These are phyloP conservation scores for Cordia subcordata DNA, from an alignment of 257 asterid genomes.

Conservation along the genomic window DNA sequence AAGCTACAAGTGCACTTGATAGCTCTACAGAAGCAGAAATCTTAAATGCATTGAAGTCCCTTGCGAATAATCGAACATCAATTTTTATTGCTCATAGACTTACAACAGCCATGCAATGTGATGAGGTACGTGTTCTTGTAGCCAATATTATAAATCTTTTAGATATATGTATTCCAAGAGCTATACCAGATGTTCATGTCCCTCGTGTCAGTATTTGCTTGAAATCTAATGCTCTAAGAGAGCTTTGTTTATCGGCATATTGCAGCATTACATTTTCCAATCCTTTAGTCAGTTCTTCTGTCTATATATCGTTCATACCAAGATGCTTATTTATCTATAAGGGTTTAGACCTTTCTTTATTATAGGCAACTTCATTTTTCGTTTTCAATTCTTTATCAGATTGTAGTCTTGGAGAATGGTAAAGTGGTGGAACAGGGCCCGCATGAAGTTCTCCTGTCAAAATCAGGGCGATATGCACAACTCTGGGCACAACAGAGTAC, in stretches of 20 bases:
- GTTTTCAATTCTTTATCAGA: conserved; percentile 36
- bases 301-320: no score
- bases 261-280: no score
- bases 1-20: conserved; percentile 99
- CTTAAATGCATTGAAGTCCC: conserved; percentile 69
- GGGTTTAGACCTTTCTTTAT: background rate
- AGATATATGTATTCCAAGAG: background rate
- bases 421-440: conserved; percentile 94
- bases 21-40: conserved; percentile 98
- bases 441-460: conserved; percentile 75
- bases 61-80: conserved; percentile 76
- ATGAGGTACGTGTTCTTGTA: conserved; percentile 54
- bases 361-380: background rate
- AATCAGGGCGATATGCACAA: conserved; percentile 81
- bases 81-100: conserved; percentile 93
- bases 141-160: no score
- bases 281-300: no score
- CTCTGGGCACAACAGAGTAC: conserved; percentile 93
- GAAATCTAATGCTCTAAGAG: no score
- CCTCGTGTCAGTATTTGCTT: background rate
- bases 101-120: conserved; percentile 99
- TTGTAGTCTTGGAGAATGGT: conserved; percentile 86
- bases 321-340: background rate
- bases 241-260: no score
- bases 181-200: background rate